Percentiles rank a stretch among this genome's conserved stretches.
phyloP scores from a whole-genome alignment of 108 stramenopile genomes.

The Fistulifera pelliculosa region DNA sequence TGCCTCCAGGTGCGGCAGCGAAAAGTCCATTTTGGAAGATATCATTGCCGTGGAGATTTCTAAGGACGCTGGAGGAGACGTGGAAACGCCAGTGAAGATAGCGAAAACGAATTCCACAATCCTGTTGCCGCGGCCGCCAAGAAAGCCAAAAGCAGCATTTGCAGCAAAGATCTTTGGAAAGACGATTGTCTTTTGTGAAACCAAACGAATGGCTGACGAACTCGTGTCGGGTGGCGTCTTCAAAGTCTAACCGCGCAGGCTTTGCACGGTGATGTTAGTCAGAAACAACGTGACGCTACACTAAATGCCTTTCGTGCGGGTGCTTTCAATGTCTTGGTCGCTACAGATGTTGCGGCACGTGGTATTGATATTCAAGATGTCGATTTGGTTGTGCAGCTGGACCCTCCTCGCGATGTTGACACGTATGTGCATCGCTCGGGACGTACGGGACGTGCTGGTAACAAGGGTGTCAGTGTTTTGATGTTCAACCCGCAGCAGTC shows the following conservation, averaged over 20 bases:
- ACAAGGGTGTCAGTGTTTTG: slow-evolving; percentile 91
- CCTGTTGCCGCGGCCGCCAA: slow-evolving; percentile 84
- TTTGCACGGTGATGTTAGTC: slow-evolving; percentile 99
- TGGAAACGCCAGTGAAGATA: slow-evolving; percentile 21
- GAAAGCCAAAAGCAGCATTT: slow-evolving; percentile 48
- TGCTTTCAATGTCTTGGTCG: slow-evolving; percentile 93
- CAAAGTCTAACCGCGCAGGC: slow-evolving; percentile 86
- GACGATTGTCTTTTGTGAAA: slow-evolving; percentile 97
- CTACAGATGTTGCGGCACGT: slow-evolving; percentile 99
- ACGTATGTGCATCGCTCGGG: slow-evolving; percentile 97
- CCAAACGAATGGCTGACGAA: slow-evolving; percentile 90
- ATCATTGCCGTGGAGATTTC: slow-evolving; percentile 91
- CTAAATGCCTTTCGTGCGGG: slow-evolving; percentile 91
- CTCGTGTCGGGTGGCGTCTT: slow-evolving; percentile 85
- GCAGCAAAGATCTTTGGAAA: slow-evolving; percentile 91
- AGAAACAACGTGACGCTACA: slow-evolving; percentile 96
- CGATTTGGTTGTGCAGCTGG: slow-evolving; percentile 91
- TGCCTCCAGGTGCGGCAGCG: slow-evolving; percentile 78
- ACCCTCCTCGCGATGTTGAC: slow-evolving; percentile 90
- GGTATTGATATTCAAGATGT: slow-evolving; percentile 98
- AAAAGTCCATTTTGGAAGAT: slow-evolving; percentile 79
- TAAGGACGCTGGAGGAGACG: slow-evolving; percentile 38
- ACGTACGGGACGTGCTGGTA: slow-evolving; percentile 96
- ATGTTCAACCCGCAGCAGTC: slow-evolving; percentile 74
- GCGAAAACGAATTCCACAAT: slow-evolving; percentile 58